phyloP scores from a whole-genome alignment of 148 eudicot species.

The Rhododendron simsii region DNA sequence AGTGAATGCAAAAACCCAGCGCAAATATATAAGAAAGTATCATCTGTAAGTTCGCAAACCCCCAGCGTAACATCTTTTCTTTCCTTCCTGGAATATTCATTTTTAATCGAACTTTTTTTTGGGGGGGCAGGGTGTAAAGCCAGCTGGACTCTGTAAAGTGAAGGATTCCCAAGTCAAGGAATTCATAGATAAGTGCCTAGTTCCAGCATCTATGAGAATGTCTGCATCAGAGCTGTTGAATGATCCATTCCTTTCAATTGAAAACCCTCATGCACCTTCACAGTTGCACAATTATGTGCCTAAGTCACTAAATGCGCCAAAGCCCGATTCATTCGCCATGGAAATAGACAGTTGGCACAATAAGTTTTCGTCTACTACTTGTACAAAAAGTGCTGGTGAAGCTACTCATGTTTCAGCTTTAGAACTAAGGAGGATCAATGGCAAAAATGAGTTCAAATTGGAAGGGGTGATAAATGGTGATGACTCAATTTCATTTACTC shows the following conservation, averaged over 20 bases:
- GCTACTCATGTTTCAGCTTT: conserved; percentile 25
- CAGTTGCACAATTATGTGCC: conserved; percentile 12
- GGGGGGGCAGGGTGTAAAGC: conserved; percentile 56
- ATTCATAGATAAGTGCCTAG: conserved; percentile 49
- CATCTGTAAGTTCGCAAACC: conserved; percentile 45
- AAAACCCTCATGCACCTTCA: conserved; percentile 19
- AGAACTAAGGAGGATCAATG: conserved; percentile 33
- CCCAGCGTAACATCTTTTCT: not conserved
- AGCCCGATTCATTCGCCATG: conserved; percentile 38
- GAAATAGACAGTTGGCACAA: conserved; percentile 43
- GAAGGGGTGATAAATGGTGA: conserved; percentile 43
- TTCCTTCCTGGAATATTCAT: not conserved
- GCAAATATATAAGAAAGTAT: conserved; percentile 74
- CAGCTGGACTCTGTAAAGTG: conserved; percentile 42
- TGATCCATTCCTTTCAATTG: conserved; percentile 44
- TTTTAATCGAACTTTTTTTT: not conserved
- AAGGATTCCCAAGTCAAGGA: conserved; percentile 36
- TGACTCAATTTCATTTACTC: conserved; percentile 37
- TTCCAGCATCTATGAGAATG: conserved; percentile 37
- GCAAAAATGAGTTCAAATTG: conserved; percentile 42
- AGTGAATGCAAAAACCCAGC: conserved; percentile 67
- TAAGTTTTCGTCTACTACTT: conserved; percentile 23
- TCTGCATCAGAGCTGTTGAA: conserved; percentile 49
- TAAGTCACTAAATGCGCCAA: conserved; percentile 16
- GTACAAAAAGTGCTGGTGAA: conserved; percentile 31